Evolutionary conservation across 805 yeast genomes (phyloP), one percentile per base, ranked within the genome.

Genomic region (Saccharomycopsis fibuligera): DNA sequence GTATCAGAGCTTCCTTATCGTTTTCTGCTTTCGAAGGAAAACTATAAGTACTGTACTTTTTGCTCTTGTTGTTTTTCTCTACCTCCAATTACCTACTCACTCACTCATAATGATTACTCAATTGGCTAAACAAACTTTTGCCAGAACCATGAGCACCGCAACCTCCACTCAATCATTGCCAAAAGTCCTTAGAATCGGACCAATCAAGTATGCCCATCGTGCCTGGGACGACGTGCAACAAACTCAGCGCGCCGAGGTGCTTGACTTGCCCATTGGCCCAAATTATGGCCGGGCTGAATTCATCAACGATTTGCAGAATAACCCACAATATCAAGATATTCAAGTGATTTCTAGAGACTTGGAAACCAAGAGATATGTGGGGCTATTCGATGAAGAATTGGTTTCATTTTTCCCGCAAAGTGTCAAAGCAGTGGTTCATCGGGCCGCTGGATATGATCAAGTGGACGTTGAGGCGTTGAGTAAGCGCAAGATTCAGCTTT

Each of bases 381-480:
- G 90, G 1, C 63, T 78, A 40, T 78, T 83, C 54, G 89, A 83
- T 60, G 74, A 68, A 43, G 89, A 83, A 56, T 60, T 83, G 54
- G 71, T 77, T 19, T 55, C 63, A 8, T 70, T 72, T 24, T 67
- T 83, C 47, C 91, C 91, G 3, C 48, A 63, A 1, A 61, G 78
- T 0, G 69, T 83, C 5, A 69, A 70, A 50, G 67, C 76, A 12
- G 66, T 83, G 12, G 68, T 78, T 53, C 87, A 82, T 61, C 67
- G 72, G 51, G 90, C 90, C 49, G 91, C 91, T 0, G 90, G 86
- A 3, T 83, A 83, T 62, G 91, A 83, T 60, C 88, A 83, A 63
- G 68, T 83, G 39, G 86, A 82, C 54, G 73, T 76, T 3, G 68
- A 66, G 22, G 74, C 78, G 17, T 73, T 81, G 53, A 67, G 72